phyloP scores from a whole-genome alignment of 2,329 filamentous ascomycete species.

The Ophiocordyceps camponoti-rufipedis region DNA sequence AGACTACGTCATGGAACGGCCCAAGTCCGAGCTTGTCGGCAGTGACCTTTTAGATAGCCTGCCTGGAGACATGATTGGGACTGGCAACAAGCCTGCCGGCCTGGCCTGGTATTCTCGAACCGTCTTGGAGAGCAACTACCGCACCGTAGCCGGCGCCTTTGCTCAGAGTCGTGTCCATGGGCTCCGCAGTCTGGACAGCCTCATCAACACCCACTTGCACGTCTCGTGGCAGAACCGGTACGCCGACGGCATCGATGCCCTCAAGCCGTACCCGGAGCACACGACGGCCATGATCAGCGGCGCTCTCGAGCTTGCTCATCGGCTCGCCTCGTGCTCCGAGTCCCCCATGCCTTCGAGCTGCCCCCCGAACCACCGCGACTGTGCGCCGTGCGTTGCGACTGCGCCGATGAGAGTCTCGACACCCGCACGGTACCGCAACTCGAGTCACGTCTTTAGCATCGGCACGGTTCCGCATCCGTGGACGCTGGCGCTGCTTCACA shows the following conservation, averaged over 20 bases:
- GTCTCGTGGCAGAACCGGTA: conserved; percentile 69
- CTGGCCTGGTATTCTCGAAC: conserved; percentile 62
- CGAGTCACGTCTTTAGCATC: conserved; percentile 57
- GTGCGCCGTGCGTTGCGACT: conserved; percentile 49
- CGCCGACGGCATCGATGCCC: conserved; percentile 55
- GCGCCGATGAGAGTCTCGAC: conserved; percentile 49
- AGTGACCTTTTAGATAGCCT: conserved; percentile 27
- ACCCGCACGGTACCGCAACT: conserved; percentile 51
- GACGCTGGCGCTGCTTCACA: conserved; percentile 53
- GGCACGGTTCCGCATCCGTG: conserved; percentile 84
- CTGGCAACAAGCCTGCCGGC: conserved; percentile 45
- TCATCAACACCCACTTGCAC: conserved; percentile 78
- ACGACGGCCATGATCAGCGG: conserved; percentile 55
- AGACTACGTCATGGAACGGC: conserved; percentile 36
- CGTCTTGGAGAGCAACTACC: conserved; percentile 47
- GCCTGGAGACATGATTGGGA: conserved; percentile 38
- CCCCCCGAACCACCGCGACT: conserved; percentile 62
- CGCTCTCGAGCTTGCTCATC: conserved; percentile 53
- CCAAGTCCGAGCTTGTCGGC: conserved; percentile 36
- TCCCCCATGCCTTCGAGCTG: conserved; percentile 61
- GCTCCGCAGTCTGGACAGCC: conserved; percentile 44
- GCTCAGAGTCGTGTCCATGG: conserved; percentile 37
- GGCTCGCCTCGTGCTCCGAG: conserved; percentile 57
- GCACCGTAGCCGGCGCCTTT: conserved; percentile 45
- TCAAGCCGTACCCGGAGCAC: conserved; percentile 62